A percentile compares a stretch with the other conserved stretches of the same genome.
Evolutionary conservation across 2,329 filamentous ascomycete species (phyloP).

Genomic region (Fusarium pseudonygamai): DNA sequence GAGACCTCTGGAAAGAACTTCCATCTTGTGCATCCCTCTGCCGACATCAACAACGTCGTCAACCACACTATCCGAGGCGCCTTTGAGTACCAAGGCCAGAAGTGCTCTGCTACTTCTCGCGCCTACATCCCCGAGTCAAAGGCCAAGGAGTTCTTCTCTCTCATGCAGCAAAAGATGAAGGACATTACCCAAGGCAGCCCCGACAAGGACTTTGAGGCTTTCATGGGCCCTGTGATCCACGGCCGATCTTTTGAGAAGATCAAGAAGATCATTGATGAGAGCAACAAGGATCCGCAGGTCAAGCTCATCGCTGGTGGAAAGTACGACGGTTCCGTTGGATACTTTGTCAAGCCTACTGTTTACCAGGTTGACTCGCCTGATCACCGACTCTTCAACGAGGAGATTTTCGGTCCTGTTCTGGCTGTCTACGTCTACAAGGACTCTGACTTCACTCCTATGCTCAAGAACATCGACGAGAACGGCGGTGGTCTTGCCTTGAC

Average conservation of each 20-base stretch:
- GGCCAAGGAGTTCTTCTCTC: slow-evolving; percentile 74
- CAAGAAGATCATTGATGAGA: slow-evolving; percentile 76
- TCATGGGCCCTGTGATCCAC: slow-evolving; percentile 90
- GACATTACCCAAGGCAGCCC: slow-evolving; percentile 77
- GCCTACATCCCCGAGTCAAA: slow-evolving; percentile 81
- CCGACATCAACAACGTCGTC: slow-evolving; percentile 82
- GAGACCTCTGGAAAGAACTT: slow-evolving; percentile 97
- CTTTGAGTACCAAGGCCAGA: slow-evolving; percentile 92
- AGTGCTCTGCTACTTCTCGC: slow-evolving; percentile 86
- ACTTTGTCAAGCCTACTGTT: slow-evolving; percentile 84
- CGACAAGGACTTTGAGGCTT: slow-evolving; percentile 72
- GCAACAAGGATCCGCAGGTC: slow-evolving; percentile 78
- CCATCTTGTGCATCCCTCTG: slow-evolving; percentile 81
- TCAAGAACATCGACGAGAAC: slow-evolving; percentile 52
- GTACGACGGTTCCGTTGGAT: slow-evolving; percentile 81
- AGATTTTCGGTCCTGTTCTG: slow-evolving; percentile 85
- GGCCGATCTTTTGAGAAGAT: slow-evolving; percentile 83
- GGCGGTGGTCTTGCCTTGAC: slow-evolving; percentile 58
- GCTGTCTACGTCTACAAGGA: slow-evolving; percentile 82
- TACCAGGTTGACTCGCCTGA: slow-evolving; percentile 77
- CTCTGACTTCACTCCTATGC: slow-evolving; percentile 50
- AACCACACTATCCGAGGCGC: slow-evolving; percentile 85
- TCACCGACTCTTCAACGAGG: slow-evolving; percentile 77
- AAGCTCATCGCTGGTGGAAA: slow-evolving; percentile 78
- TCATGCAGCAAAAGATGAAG: slow-evolving; percentile 72